Percentiles rank a stretch among this genome's conserved stretches.
phyloP scores from a whole-genome alignment of 768 basidiomycete genomes.

The Russula vinacea region DNA sequence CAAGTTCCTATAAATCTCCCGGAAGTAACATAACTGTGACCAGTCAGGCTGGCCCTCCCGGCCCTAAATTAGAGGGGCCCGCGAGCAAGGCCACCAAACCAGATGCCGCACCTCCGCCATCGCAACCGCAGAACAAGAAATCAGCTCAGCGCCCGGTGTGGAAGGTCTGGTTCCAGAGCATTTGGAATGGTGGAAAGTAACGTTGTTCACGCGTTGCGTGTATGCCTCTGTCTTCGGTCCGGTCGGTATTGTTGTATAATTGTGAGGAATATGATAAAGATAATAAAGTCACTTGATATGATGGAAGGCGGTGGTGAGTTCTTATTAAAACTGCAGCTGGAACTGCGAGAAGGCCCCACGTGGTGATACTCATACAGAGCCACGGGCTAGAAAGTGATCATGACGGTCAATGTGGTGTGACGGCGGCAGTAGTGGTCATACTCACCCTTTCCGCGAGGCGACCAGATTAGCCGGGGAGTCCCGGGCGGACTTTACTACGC shows the following conservation, averaged over 20 bases:
- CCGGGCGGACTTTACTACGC: not conserved
- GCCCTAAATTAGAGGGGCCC: not conserved
- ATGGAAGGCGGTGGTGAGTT: not conserved
- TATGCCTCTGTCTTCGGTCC: not conserved
- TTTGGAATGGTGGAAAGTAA: not conserved
- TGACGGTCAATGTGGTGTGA: too few species aligned
- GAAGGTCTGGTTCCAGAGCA: conserved; percentile 3
- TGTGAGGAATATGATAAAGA: not conserved
- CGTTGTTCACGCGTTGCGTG: not conserved
- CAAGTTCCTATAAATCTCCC: not conserved
- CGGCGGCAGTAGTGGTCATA: too few species aligned
- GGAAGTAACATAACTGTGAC: not conserved
- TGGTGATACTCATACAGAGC: too few species aligned
- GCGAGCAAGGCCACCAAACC: not conserved
- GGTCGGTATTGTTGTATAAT: too few species aligned
- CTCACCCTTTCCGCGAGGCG: not conserved
- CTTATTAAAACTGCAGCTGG: not conserved
- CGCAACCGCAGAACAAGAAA: not conserved
- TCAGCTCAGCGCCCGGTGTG: not conserved
- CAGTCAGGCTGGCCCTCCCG: too few species aligned
- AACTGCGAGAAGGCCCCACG: too few species aligned
- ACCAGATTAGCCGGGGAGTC: not conserved
- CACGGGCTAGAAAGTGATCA: too few species aligned
- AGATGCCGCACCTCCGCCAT: not conserved
- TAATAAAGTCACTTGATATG: not conserved